Percentiles rank a stretch among this genome's conserved stretches.
Conservation (phyloP, 2,329 filamentous ascomycete genomes). For the Tolypocladium album region DNA sequence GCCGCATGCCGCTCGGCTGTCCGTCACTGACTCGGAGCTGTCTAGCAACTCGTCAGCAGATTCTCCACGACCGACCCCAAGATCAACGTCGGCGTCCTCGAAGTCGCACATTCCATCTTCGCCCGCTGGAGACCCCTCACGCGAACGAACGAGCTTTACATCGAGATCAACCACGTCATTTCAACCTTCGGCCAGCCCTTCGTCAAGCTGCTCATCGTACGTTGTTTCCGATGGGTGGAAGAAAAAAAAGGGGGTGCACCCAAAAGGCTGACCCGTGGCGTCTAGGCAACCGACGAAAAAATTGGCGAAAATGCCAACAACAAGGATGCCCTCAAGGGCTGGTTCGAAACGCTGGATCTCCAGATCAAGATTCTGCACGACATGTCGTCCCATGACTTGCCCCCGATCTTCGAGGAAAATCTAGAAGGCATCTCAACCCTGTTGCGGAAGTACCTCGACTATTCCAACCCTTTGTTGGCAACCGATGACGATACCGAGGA, state of each 20-base stretch:
- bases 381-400: conserved; percentile 92
- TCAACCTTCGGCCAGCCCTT: conserved; percentile 76
- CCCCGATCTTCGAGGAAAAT: conserved; percentile 88
- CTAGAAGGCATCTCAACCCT: conserved; percentile 65
- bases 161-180: conserved; percentile 94
- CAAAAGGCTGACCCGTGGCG: not conserved
- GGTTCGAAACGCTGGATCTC: conserved; percentile 78
- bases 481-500: conserved; percentile 87
- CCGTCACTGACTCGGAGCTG: conserved; percentile 2
- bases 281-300: conserved; percentile 53
- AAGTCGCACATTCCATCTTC: conserved; percentile 98
- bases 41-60: conserved; percentile 73
- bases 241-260: not conserved
- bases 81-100: conserved; percentile 86
- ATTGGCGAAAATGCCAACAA: conserved; percentile 69
- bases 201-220: conserved; percentile 64
- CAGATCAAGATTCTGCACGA: conserved; percentile 91
- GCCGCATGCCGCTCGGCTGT: not conserved
- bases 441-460: conserved; percentile 86
- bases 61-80: conserved; percentile 72
- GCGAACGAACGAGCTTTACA: conserved; percentile 83
- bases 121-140: conserved; percentile 91
- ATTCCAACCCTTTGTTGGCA: conserved; percentile 71
- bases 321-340: conserved; percentile 60
- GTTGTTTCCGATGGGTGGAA: conserved; percentile 8